Conservation (phyloP, 2,329 filamentous ascomycete genomes). For the Aspergillus hortae region DNA sequence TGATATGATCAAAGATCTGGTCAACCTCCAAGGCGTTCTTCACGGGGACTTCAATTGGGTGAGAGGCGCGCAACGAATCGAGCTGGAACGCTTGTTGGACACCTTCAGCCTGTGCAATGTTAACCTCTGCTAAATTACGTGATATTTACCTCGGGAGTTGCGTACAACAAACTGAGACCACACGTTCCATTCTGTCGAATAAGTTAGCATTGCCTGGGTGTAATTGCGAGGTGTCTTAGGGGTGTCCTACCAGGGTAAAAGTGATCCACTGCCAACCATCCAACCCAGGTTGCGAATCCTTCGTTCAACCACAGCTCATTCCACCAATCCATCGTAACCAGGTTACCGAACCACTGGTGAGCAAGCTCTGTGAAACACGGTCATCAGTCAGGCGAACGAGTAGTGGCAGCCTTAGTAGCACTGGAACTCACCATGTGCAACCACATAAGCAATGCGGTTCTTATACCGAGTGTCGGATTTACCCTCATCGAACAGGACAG, state of each 20-base stretch:
- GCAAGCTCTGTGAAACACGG: constrained; percentile 63
- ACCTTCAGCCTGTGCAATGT: constrained; percentile 67
- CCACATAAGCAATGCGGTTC: constrained; percentile 92
- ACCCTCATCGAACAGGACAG: constrained; percentile 92
- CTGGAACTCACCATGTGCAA: constrained; percentile 65
- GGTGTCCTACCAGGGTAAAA: constrained; percentile 66
- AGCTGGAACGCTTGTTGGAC: constrained; percentile 89
- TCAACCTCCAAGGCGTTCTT: constrained; percentile 92
- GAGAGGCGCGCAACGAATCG: constrained; percentile 84
- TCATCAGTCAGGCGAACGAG: constrained; percentile 4
- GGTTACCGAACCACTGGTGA: constrained; percentile 93
- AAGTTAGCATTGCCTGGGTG: constrained; percentile 14
- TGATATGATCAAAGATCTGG: constrained; percentile 96
- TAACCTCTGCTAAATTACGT: constrained; percentile 31
- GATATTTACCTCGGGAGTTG: constrained; percentile 52
- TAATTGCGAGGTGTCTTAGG: not conserved
- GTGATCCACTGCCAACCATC: constrained; percentile 87
- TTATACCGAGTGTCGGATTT: constrained; percentile 86
- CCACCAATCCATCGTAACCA: constrained; percentile 98
- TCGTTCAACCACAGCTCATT: constrained; percentile 92
- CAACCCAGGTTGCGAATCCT: constrained; percentile 97
- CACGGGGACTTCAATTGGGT: constrained; percentile 94
- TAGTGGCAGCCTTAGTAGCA: not conserved
- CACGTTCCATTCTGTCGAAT: constrained; percentile 75
- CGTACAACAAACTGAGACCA: constrained; percentile 92